A percentile compares a stretch with the other conserved stretches of the same genome.
Evolutionary conservation across 257 asterid species (phyloP).

Genomic region (Ballota nigra): DNA sequence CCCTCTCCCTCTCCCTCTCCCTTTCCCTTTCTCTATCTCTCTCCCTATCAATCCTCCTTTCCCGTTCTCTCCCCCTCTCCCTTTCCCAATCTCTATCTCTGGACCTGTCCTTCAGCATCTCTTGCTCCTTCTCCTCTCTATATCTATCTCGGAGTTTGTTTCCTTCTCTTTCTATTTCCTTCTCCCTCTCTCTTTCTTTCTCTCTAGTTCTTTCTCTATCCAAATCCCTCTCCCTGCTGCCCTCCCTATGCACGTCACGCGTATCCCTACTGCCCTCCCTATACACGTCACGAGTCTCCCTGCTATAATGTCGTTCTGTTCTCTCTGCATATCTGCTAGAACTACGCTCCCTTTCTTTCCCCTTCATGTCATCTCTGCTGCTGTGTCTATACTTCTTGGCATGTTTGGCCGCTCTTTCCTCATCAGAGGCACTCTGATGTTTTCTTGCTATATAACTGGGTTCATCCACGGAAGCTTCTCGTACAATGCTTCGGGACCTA

Average conservation of each 20-base stretch:
- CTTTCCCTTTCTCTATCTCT: constrained; percentile 30
- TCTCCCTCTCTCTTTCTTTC: constrained; percentile 31
- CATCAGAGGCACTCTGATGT: constrained; percentile 45
- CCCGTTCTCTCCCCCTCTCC: constrained; percentile 36
- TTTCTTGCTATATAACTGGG: constrained; percentile 34
- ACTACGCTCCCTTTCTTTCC: constrained; percentile 54
- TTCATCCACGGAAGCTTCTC: constrained; percentile 51
- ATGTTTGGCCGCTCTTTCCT: constrained; percentile 37
- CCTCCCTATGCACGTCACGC: constrained; percentile 45
- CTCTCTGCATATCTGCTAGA: constrained; percentile 49
- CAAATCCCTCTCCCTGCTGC: constrained; percentile 39
- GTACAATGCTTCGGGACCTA: constrained; percentile 53
- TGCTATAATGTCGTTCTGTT: constrained; percentile 40
- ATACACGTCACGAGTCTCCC: constrained; percentile 42
- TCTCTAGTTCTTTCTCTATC: constrained; percentile 41
- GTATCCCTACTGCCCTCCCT: constrained; percentile 62
- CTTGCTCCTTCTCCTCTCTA: constrained; percentile 38
- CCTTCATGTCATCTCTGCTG: constrained; percentile 49
- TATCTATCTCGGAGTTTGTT: constrained; percentile 32
- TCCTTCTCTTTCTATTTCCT: constrained; percentile 36
- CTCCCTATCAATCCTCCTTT: constrained; percentile 27
- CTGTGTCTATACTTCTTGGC: constrained; percentile 33
- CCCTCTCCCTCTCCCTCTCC: constrained; percentile 35
- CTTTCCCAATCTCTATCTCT: constrained; percentile 38
- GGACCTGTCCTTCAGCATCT: constrained; percentile 27